These are phyloP conservation scores for Ogataea kodamae DNA, from an alignment of 805 yeast species.

Conservation along the genomic window DNA sequence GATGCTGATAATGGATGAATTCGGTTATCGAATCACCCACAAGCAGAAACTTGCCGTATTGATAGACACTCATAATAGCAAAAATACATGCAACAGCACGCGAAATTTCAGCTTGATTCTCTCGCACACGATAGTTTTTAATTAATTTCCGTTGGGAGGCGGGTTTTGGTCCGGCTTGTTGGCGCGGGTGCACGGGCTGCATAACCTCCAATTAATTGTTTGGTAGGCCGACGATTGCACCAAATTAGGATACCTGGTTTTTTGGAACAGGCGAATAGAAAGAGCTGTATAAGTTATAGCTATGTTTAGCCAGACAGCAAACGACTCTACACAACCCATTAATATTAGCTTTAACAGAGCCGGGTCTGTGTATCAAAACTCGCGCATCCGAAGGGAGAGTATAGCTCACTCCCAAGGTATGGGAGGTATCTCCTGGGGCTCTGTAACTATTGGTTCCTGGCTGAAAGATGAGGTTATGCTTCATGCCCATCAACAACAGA, in stretches of 20 bases:
- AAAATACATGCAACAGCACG: not conserved
- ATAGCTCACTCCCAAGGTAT: conserved; percentile 96
- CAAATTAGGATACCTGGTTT: conserved; percentile 8
- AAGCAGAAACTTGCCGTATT: conserved; percentile 27
- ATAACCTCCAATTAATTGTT: conserved; percentile 5
- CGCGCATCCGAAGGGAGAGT: conserved; percentile 77
- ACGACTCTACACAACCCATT: conserved; percentile 35
- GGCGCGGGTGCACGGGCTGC: conserved; percentile 8
- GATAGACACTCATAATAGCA: conserved; percentile 18
- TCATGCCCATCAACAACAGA: conserved; percentile 26
- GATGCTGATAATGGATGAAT: conserved; percentile 19
- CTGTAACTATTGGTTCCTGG: conserved; percentile 94
- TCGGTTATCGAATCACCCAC: conserved; percentile 39
- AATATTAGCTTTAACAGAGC: conserved; percentile 36
- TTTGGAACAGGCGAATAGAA: conserved; percentile 9
- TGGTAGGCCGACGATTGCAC: conserved; percentile 12
- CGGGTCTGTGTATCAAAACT: conserved; percentile 38
- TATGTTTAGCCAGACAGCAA: conserved; percentile 30
- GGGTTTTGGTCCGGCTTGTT: not conserved
- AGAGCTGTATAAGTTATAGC: conserved; percentile 7
- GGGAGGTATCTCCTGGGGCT: conserved; percentile 98
- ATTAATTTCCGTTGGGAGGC: conserved; percentile 1
- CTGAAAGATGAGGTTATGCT: conserved; percentile 86
- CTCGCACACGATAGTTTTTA: not conserved
- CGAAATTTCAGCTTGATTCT: not conserved